Percentiles rank a stretch among this genome's conserved stretches.
Evolutionary conservation across 306 rosid species (phyloP).

Genomic region (Lathyrus aphaca): DNA sequence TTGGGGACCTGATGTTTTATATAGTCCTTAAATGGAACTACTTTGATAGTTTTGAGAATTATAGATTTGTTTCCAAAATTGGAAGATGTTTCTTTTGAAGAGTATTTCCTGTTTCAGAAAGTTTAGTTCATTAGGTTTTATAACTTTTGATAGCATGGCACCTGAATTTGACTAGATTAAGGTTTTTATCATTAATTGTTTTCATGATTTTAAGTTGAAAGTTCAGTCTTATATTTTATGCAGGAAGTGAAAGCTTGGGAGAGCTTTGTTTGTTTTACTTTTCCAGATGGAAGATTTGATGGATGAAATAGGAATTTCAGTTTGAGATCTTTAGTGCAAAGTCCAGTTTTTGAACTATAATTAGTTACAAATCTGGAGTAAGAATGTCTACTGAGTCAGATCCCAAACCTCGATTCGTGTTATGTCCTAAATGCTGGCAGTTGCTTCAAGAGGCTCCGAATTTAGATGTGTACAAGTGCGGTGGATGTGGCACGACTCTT

Average conservation of each 20-base stretch:
- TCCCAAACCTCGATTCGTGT: conserved; percentile 68
- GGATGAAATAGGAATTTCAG: conserved; percentile 35
- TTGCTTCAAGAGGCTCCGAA: conserved; percentile 73
- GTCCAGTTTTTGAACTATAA: conserved; percentile 32
- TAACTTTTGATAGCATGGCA: conserved; percentile 2
- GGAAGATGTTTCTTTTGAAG: conserved; percentile 20
- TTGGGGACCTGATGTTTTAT: conserved; percentile 13
- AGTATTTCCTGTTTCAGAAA: conserved; percentile 18
- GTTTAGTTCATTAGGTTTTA: conserved; percentile 21
- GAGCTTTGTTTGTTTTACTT: conserved; percentile 16
- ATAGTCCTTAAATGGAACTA: background rate
- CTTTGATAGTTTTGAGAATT: background rate
- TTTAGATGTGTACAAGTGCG: conserved; percentile 71
- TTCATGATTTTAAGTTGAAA: conserved; percentile 32
- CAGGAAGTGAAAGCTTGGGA: conserved; percentile 36
- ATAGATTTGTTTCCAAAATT: conserved; percentile 16
- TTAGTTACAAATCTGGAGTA: conserved; percentile 35
- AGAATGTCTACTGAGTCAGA: conserved; percentile 60
- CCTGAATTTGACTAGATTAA: conserved; percentile 14
- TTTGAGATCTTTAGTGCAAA: conserved; percentile 35
- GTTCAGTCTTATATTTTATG: conserved; percentile 38
- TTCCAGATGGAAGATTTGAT: conserved; percentile 18
- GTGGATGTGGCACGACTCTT: conserved; percentile 79
- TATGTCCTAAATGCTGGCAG: conserved; percentile 76
- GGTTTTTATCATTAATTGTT: background rate